Percentiles rank a stretch among this genome's conserved stretches.
phyloP scores from a whole-genome alignment of 2,329 filamentous ascomycete species.

The Curvularia hawaiiensis region DNA sequence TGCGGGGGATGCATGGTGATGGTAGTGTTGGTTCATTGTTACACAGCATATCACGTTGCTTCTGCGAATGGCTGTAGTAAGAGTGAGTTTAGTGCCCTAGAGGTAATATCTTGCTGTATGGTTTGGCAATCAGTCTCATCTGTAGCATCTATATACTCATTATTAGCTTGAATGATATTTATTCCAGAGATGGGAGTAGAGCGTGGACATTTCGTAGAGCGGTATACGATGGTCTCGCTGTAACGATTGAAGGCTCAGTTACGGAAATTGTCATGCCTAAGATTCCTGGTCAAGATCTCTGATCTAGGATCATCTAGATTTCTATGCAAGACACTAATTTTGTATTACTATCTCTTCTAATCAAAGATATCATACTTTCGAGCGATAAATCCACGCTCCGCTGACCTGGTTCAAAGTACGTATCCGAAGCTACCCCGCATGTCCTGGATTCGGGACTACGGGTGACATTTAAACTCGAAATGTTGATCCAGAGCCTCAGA shows the following conservation, averaged over 20 bases:
- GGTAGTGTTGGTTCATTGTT: not conserved
- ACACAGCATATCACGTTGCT: not conserved
- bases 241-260: not conserved
- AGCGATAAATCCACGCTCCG: not conserved
- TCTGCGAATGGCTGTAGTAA: not conserved
- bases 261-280: not conserved
- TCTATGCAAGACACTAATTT: too few species aligned
- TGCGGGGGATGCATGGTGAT: not conserved
- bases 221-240: not conserved
- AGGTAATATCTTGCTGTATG: not conserved
- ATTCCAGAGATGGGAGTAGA: not conserved
- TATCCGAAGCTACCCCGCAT: slow-evolving; percentile 16
- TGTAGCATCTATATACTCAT: not conserved
- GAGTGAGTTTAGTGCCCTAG: not conserved
- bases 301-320: not conserved
- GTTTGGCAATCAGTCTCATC: not conserved
- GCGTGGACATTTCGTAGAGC: too few species aligned
- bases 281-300: not conserved
- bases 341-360: not conserved
- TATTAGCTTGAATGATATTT: not conserved
- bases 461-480: not conserved
- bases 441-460: not conserved
- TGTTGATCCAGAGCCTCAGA: not conserved
- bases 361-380: not conserved
- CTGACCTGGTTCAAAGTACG: not conserved